phyloP scores from a whole-genome alignment of 2,329 filamentous ascomycete species.

The Fusarium armeniacum region DNA sequence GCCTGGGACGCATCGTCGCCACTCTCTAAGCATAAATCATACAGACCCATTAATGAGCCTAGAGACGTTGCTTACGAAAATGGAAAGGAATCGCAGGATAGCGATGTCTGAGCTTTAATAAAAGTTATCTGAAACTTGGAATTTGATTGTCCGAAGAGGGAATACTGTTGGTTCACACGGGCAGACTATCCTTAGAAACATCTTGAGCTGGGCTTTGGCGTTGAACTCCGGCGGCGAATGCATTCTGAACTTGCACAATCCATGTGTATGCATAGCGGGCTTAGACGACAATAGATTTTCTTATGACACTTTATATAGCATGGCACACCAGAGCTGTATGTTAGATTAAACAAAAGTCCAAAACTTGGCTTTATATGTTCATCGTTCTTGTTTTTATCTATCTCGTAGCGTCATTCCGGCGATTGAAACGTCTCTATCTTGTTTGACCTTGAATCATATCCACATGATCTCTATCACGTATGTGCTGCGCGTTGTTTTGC shows the following conservation, averaged over 20 bases:
- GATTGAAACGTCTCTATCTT: constrained; percentile 38
- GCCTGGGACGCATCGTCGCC: constrained; percentile 1
- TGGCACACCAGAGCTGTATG: not conserved
- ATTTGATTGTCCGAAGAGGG: not conserved
- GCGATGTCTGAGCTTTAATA: constrained; percentile 8
- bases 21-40: constrained; percentile 1
- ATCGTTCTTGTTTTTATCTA: constrained; percentile 45
- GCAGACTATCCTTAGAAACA: constrained; percentile 12
- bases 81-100: constrained; percentile 7
- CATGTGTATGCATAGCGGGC: constrained; percentile 6
- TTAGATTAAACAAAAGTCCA: constrained; percentile 8
- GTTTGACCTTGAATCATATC: constrained; percentile 34
- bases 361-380: constrained; percentile 24
- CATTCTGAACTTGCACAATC: constrained; percentile 8
- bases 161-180: not conserved
- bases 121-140: not conserved
- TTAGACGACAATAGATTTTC: constrained; percentile 28
- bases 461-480: constrained; percentile 35
- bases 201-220: constrained; percentile 22
- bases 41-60: constrained; percentile 1
- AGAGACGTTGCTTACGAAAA: not conserved
- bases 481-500: constrained; percentile 10
- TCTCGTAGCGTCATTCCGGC: constrained; percentile 46
- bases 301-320: constrained; percentile 14
- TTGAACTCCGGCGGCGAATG: constrained; percentile 23